phyloP scores from a whole-genome alignment of 176 grass and related monocot genomes.

The Neostapfia colusana region DNA sequence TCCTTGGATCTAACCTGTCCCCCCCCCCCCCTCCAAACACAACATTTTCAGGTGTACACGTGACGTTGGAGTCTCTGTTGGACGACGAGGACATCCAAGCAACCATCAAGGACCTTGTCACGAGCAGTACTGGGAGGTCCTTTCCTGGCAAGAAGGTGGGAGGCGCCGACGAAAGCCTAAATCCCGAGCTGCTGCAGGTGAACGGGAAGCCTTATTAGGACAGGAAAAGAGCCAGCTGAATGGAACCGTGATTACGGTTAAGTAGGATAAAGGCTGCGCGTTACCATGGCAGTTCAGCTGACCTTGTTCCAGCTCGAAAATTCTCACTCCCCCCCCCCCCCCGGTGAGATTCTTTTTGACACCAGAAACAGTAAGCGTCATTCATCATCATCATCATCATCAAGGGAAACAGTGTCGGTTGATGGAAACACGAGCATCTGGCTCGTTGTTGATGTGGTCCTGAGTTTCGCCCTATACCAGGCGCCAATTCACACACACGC shows the following conservation, averaged over 20 bases:
- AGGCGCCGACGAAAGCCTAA: conserved; percentile 28
- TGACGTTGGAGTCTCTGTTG: conserved; percentile 76
- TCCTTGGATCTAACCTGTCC: conserved; percentile 44
- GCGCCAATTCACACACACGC: too few species aligned
- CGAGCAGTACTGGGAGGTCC: conserved; percentile 71
- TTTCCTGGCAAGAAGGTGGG: conserved; percentile 50
- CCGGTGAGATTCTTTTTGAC: too few species aligned
- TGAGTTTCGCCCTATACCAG: too few species aligned
- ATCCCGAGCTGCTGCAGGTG: too few species aligned
- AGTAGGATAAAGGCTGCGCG: conserved; percentile 44
- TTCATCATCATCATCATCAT: too few species aligned
- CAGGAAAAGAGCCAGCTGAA: not conserved
- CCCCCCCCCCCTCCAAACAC: too few species aligned
- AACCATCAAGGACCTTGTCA: conserved; percentile 73
- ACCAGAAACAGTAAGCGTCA: conserved; percentile 22
- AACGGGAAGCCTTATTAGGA: conserved; percentile 61
- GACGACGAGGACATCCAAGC: conserved; percentile 72
- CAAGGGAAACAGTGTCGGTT: not conserved
- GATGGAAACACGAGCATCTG: too few species aligned
- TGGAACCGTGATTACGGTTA: conserved; percentile 2
- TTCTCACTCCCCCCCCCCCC: too few species aligned
- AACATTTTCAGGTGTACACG: conserved; percentile 75
- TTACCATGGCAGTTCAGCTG: not conserved
- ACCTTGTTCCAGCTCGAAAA: conserved; percentile 36
- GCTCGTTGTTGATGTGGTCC: too few species aligned